These are phyloP conservation scores for Suillus lakei DNA, from an alignment of 768 basidiomycete genomes.

Conservation along the genomic window DNA sequence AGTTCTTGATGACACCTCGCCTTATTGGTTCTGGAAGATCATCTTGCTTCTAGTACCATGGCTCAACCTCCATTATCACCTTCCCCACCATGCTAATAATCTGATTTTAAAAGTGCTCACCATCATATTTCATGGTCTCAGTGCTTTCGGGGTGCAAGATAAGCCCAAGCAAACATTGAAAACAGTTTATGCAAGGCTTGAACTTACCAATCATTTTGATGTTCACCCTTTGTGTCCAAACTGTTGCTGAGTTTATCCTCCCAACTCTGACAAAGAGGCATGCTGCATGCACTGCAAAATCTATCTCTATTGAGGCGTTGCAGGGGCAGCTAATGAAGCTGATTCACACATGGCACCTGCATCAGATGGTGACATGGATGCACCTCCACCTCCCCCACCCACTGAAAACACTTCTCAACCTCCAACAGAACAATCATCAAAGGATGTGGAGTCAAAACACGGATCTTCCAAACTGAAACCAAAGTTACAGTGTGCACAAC, in stretches of 20 bases:
- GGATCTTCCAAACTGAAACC: no score
- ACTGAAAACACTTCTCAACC: no score
- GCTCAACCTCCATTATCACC: conserved; percentile 30
- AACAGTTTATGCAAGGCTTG: conserved; percentile 18
- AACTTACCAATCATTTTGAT: conserved; percentile 21
- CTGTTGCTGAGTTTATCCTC: conserved; percentile 25
- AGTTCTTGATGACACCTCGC: no score
- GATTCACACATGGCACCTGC: no score
- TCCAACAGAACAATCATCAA: no score
- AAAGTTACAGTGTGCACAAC: no score
- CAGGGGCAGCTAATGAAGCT: no score
- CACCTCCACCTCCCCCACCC: no score
- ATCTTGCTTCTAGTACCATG: conserved; percentile 29
- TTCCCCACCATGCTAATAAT: conserved; percentile 29
- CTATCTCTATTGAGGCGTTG: no score
- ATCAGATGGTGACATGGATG: no score
- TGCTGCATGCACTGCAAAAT: no score
- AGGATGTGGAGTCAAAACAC: no score
- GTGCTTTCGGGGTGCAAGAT: background rate
- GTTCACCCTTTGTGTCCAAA: conserved; percentile 26
- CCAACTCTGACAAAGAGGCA: background rate
- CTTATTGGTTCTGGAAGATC: background rate
- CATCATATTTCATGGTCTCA: conserved; percentile 17
- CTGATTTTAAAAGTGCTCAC: conserved; percentile 19
- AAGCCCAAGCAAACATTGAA: conserved; percentile 17